A percentile compares a stretch with the other conserved stretches of the same genome.
Evolutionary conservation across 805 yeast species (phyloP).

Genomic region (Metschnikowia lunata): DNA sequence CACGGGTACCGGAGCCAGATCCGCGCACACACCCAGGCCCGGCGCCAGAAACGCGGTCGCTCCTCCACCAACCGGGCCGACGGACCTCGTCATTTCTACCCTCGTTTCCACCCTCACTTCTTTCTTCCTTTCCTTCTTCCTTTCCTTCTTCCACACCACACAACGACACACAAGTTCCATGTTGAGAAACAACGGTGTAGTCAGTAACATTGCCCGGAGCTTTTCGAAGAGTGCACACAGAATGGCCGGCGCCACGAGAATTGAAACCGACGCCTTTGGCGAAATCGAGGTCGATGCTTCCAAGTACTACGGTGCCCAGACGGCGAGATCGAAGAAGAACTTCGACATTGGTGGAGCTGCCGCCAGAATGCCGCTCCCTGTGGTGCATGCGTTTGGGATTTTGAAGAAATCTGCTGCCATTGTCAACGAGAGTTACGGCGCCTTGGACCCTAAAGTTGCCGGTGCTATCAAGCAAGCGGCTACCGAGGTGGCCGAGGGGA

Average conservation of each 20-base stretch:
- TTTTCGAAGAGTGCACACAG: slow-evolving; percentile 27
- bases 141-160: no score
- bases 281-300: slow-evolving; percentile 85
- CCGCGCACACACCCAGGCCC: no score
- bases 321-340: slow-evolving; percentile 88
- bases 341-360: slow-evolving; percentile 93
- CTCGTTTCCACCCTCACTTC: no score
- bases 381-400: slow-evolving; percentile 87
- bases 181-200: slow-evolving; percentile 13
- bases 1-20: no score
- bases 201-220: slow-evolving; percentile 18
- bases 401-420: slow-evolving; percentile 92
- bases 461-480: slow-evolving; percentile 90
- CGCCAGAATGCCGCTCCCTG: slow-evolving; percentile 88
- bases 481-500: slow-evolving; percentile 89
- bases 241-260: slow-evolving; percentile 44
- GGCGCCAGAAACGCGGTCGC: no score
- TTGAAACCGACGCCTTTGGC: slow-evolving; percentile 95
- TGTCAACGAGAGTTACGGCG: slow-evolving; percentile 78
- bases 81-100: no score
- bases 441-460: slow-evolving; percentile 77
- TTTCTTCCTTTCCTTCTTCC: no score
- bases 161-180: slow-evolving; percentile 1
- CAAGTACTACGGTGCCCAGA: slow-evolving; percentile 98
- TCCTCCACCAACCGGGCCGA: no score